Evolutionary conservation across 2,329 filamentous ascomycete genomes (phyloP).

Genomic region (Eurotiales sp.): DNA sequence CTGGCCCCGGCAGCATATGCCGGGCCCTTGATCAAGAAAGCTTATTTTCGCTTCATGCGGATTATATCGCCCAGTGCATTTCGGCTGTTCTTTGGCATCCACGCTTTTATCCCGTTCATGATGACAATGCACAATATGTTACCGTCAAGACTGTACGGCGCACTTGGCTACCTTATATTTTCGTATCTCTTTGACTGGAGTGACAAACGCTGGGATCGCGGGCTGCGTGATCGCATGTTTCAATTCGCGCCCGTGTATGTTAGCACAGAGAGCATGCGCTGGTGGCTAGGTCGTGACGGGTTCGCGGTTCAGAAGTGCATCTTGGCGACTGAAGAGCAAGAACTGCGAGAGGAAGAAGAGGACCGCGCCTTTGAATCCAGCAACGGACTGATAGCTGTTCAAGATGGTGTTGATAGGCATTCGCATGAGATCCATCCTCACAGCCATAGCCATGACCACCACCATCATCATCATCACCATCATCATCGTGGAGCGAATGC

Average conservation of each 20-base stretch:
- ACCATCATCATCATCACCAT: background rate
- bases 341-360: slow-evolving; percentile 55
- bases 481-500: slow-evolving; percentile 46
- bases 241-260: slow-evolving; percentile 91
- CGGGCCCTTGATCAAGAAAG: slow-evolving; percentile 76
- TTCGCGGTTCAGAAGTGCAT: slow-evolving; percentile 86
- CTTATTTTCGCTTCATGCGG: slow-evolving; percentile 90
- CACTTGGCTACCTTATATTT: slow-evolving; percentile 83
- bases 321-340: slow-evolving; percentile 70
- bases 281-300: slow-evolving; percentile 88
- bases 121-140: slow-evolving; percentile 72
- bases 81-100: slow-evolving; percentile 80
- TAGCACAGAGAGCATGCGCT: slow-evolving; percentile 83
- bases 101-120: slow-evolving; percentile 92
- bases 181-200: slow-evolving; percentile 86
- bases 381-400: background rate
- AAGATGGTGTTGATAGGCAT: background rate
- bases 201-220: slow-evolving; percentile 79
- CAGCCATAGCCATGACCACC: too few species aligned
- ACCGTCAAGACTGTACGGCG: slow-evolving; percentile 67
- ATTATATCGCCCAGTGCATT: slow-evolving; percentile 73
- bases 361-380: slow-evolving; percentile 25
- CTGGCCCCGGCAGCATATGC: slow-evolving; percentile 89
- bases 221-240: slow-evolving; percentile 75
- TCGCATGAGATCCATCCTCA: background rate